Evolutionary conservation across 2,329 filamentous ascomycete species (phyloP).

Genomic region (Pyrenochaeta sp.): DNA sequence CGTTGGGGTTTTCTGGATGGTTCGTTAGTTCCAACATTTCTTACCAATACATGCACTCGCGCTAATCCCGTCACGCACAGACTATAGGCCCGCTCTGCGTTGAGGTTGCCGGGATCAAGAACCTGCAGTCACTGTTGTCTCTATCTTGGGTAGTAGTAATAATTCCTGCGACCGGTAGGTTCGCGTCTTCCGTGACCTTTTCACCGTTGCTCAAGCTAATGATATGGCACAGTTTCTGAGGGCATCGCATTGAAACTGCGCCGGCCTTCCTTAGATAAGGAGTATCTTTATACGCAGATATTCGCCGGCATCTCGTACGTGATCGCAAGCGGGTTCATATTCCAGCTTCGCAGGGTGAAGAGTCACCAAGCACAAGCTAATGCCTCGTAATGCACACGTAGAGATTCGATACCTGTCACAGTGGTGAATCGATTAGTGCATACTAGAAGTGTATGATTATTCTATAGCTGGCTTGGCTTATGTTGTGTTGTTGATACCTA

Average conservation of each 20-base stretch:
- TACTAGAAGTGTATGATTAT: no score
- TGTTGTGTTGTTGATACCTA: no score
- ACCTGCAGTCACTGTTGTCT: slow-evolving; percentile 51
- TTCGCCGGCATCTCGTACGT: slow-evolving; percentile 47
- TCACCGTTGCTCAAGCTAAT: background rate
- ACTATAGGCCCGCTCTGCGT: slow-evolving; percentile 51
- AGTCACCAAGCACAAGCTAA: slow-evolving; percentile 2
- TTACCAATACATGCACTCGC: background rate
- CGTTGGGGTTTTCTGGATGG: slow-evolving; percentile 59
- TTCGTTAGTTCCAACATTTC: slow-evolving; percentile 19
- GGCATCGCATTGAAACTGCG: slow-evolving; percentile 52
- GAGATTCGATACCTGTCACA: background rate
- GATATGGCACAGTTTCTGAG: slow-evolving; percentile 33
- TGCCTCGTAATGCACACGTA: background rate
- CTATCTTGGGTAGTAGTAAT: slow-evolving; percentile 48
- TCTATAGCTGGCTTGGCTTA: no score
- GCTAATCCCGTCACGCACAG: slow-evolving; percentile 17
- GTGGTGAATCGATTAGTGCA: no score
- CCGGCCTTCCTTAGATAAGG: slow-evolving; percentile 23
- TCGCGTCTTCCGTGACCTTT: background rate
- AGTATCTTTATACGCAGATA: slow-evolving; percentile 50
- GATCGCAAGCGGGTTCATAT: slow-evolving; percentile 43
- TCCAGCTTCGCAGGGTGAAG: slow-evolving; percentile 18
- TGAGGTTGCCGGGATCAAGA: slow-evolving; percentile 51
- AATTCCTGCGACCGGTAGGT: slow-evolving; percentile 46